Evolutionary conservation across 768 basidiomycete genomes (phyloP), one percentile per base, ranked within the genome.

Genomic region (Porphyrellus cyaneotinctus): DNA sequence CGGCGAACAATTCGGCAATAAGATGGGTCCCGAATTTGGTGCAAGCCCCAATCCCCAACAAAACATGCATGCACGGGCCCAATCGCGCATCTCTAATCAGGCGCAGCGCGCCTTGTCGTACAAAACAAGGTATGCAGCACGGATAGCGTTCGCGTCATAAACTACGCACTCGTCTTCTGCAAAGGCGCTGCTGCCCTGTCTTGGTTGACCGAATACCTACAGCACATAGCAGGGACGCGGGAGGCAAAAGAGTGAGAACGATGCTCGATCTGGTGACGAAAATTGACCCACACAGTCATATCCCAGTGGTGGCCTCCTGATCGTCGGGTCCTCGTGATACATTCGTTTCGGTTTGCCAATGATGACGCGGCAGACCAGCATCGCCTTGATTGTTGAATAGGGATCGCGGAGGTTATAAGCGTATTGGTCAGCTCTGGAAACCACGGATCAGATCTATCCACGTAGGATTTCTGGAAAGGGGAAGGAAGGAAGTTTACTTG

Each of bases 331-430:
- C 38, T 66, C 59, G 0, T 32, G 45, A 11, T 13, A 7, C 20
- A 18, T 58, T 13, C 10, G 20, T 13, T 53, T 59, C 3, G 52
- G 33, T 4, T 24, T 48, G 4, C 65, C 64, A 1, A 68, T 44
- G 4, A 66, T 59, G 23, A 57, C 58, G 33, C 66, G 61, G 18
- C 64, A 66, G 17, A 64, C 54, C 1, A 66, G 24, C 59, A 66
- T 64, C 1, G 64, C 57, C 24, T 49, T 57, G 28, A 59, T 18
- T 12, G 24, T 54, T 5, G 61, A 54, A 31, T 1, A 26, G 3
- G 53, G 52, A 28, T 65, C 47, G 0, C 53, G 28, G 1, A 31
- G 6, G 36, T 61, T 66, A 1, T 5, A 0, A 14, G 59, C 61
- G 7, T 66, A 66, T 0, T 52, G 4, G n/a, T 55, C 54, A 0